phyloP scores from a whole-genome alignment of 2,329 filamentous ascomycete species.

The Sphaerulina vaccinii region DNA sequence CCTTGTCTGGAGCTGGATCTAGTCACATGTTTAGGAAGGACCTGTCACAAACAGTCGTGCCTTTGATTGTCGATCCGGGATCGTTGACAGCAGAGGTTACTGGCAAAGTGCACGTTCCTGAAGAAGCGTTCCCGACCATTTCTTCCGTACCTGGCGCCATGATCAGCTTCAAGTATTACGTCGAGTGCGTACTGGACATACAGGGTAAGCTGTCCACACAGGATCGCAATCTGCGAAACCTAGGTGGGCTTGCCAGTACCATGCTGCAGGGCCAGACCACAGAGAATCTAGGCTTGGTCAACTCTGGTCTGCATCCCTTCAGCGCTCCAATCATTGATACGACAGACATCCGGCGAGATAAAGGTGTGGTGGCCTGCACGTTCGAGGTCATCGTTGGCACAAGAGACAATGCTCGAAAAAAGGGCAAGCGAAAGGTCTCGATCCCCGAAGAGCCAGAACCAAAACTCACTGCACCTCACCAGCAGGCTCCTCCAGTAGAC shows the following conservation, averaged over 20 bases:
- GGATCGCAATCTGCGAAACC: slow-evolving; percentile 50
- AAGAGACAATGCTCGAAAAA: slow-evolving; percentile 62
- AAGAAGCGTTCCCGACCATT: slow-evolving; percentile 90
- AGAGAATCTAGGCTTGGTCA: slow-evolving; percentile 11
- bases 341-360: slow-evolving; percentile 78
- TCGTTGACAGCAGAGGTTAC: slow-evolving; percentile 78
- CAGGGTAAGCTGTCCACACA: slow-evolving; percentile 81
- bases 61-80: slow-evolving; percentile 79
- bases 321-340: slow-evolving; percentile 76
- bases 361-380: slow-evolving; percentile 81
- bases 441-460: slow-evolving; percentile 8
- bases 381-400: slow-evolving; percentile 90
- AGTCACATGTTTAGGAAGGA: slow-evolving; percentile 96
- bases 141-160: slow-evolving; percentile 84
- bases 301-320: slow-evolving; percentile 20
- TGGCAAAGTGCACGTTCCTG: slow-evolving; percentile 79
- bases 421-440: slow-evolving; percentile 47
- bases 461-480: background rate
- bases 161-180: slow-evolving; percentile 91
- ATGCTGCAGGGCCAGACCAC: slow-evolving; percentile 17
- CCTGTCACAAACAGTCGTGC: slow-evolving; percentile 81
- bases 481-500: slow-evolving; percentile 4
- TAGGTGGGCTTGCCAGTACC: slow-evolving; percentile 29
- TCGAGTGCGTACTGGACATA: slow-evolving; percentile 89
- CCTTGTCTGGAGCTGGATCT: slow-evolving; percentile 79